Base-by-base conservation (phyloP, 2,329 filamentous ascomycete species). In the Aureobasidium uvarum region DNA sequence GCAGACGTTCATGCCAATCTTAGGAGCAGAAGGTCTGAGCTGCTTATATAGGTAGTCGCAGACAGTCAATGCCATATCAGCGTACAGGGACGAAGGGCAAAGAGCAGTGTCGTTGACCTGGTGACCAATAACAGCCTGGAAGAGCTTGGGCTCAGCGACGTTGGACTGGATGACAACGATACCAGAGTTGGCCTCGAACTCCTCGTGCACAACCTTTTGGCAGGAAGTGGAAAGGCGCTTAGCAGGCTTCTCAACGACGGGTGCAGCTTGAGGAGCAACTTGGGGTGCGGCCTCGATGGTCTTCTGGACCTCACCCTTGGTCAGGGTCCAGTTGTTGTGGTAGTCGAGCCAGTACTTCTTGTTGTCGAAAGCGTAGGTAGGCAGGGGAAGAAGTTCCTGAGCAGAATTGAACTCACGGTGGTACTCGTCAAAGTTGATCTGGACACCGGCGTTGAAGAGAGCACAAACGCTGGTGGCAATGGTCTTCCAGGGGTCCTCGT, bases 331-430 rank as follows among this genome's bases (percentile, higher is more conserved):
- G 75, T 92, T 87, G 67, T 90, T 88, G 68, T 82, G 80, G 74
- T 90, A 90, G 72, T 86, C 85, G 18, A 90, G 81, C 87, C 87
- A 90, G 76, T 91, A 90, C 69, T 85, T 86, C 80, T 91, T 90
- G 68, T 84, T 79, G 73, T 91, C 86, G 73, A 87, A 92, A 0
- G 81, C 81, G 73, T 91, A 92, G 0, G 83, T 81, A 1, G 88
- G 88, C 4, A 92, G 77, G n/a, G 84, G 79, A n/a, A 89, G 77
- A 18, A 91, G 78, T 48, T 83, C 79, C 48, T 87, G 82, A 1
- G 81, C 80, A 43, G 78, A 73, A 69, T 85, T 83, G 73, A 87
- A 89, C 62, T 85, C 81, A 50, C 81, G 79, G 75, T 90, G 86
- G 72, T 85, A 90, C 75, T 91, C 89, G 67, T 86, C 84, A 84